These are phyloP conservation scores for Mycena belliarum DNA, from an alignment of 768 basidiomycete genomes.

Conservation along the genomic window DNA sequence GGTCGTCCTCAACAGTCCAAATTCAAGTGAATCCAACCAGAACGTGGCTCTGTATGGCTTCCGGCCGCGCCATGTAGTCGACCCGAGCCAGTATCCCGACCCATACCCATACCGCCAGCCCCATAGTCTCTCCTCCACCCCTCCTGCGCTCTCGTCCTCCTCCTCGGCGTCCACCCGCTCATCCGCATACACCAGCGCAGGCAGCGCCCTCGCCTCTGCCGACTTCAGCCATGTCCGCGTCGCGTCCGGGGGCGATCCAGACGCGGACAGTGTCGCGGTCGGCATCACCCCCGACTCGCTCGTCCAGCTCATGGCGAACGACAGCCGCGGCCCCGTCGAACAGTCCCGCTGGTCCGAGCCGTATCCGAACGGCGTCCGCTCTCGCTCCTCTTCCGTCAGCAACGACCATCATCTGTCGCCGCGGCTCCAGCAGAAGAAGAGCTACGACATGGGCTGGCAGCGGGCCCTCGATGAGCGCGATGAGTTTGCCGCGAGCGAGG, in stretches of 20 bases:
- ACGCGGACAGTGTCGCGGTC: slow-evolving; percentile 44
- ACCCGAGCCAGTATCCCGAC: slow-evolving; percentile 71
- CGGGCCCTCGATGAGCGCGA: slow-evolving; percentile 66
- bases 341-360: slow-evolving; percentile 74
- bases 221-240: slow-evolving; percentile 71
- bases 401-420: slow-evolving; percentile 46
- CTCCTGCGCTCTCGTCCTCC: slow-evolving; percentile 70
- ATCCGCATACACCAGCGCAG: slow-evolving; percentile 75
- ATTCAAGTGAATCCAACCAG: slow-evolving; percentile 41
- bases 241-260: slow-evolving; percentile 61
- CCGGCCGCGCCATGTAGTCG: slow-evolving; percentile 48
- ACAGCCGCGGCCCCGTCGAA: slow-evolving; percentile 42
- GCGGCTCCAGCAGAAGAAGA: slow-evolving; percentile 62
- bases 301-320: slow-evolving; percentile 56
- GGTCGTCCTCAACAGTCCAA: too few relatives aligned
- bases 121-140: slow-evolving; percentile 43
- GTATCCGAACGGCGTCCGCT: slow-evolving; percentile 64
- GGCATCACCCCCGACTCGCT: slow-evolving; percentile 70
- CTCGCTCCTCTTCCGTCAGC: slow-evolving; percentile 66
- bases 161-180: slow-evolving; percentile 74
- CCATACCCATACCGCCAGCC: slow-evolving; percentile 65
- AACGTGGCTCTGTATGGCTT: slow-evolving; percentile 36
- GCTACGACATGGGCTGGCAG: slow-evolving; percentile 78
- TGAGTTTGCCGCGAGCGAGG: slow-evolving; percentile 58
- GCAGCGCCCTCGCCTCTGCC: slow-evolving; percentile 57